Base-by-base conservation (phyloP, 371 early-diverging fungal genomes). In the Apophysomyces elegans region DNA sequence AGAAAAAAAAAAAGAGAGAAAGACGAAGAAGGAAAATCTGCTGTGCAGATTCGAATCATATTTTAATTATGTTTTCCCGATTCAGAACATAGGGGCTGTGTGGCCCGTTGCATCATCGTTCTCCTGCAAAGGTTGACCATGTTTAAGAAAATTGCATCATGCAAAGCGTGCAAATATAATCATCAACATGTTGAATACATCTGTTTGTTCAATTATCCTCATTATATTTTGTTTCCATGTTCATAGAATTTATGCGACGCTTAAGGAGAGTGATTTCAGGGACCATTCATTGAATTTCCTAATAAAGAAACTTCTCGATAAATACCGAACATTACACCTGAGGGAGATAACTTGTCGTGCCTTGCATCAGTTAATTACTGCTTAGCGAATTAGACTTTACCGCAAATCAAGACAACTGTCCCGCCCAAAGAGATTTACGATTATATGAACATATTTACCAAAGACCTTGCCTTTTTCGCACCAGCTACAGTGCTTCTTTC, bases 41-140 rank as follows among this genome's bases (percentile, higher is more conserved):
- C 21, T 21, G 9, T 50, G 41, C 41, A 41, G 11, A 50, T 50
- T 50, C 21, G 21, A 50, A 21, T 16, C 21, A 50, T 26, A 7
- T 50, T 50, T 18, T 18, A 50, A 18, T 18, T 50, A 50, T 50
- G 7, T 26, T 50, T 50, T 50, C 54, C 54, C 54, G 54, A 50
- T 50, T 50, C 54, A 50, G 54, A 21, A 50, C 54, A 11, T 21
- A 50, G 54, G 54, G 54, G 54, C 47, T 50, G 54, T 50, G 54
- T 50, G 54, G 21, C 4, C 32, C 54, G 54, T 50, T 50, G 54
- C 54, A 50, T 26, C 18, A 50, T 26, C 21, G 21, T 32, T 21
- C 16, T 18, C 21, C 21, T 21, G 2, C 9, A n/a, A 9, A 21
- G 18, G n/a, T 32, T 50, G 21, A 26, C 32, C 32, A 26, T 26